Percentiles rank a stretch among this genome's conserved stretches.
Conservation (phyloP, 495 filamentous ascomycete species). For the Talaromyces trachyspermus region DNA sequence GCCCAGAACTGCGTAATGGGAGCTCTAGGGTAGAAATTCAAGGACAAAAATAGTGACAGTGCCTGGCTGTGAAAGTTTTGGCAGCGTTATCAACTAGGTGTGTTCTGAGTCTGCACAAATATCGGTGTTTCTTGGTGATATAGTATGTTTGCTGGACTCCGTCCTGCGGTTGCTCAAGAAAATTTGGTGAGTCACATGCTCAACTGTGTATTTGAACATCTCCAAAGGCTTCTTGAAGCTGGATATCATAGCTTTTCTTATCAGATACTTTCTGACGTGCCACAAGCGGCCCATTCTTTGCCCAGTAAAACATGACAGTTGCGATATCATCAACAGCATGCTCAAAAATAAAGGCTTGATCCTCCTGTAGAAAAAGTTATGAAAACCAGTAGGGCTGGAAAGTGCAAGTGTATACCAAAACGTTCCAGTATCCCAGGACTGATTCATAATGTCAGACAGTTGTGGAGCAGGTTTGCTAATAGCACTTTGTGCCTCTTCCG, state of each 20-base stretch:
- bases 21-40: too few relatives aligned
- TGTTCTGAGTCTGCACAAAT: too few relatives aligned
- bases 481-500: background rate
- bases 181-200: too few relatives aligned
- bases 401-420: constrained; percentile 24
- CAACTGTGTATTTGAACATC: too few relatives aligned
- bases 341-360: constrained; percentile 19
- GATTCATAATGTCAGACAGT: constrained; percentile 12
- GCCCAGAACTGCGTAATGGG: too few relatives aligned
- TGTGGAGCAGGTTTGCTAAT: background rate
- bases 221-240: constrained; percentile 18
- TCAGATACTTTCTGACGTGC: constrained; percentile 15
- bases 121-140: too few relatives aligned
- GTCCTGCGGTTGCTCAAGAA: too few relatives aligned
- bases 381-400: constrained; percentile 13
- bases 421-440: constrained; percentile 13
- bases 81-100: too few relatives aligned
- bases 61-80: too few relatives aligned
- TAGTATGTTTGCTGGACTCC: too few relatives aligned
- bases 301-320: constrained; percentile 20
- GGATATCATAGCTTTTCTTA: constrained; percentile 15
- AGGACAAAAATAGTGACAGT: too few relatives aligned
- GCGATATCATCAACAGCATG: constrained; percentile 8
- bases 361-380: constrained; percentile 18
- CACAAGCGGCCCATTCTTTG: constrained; percentile 8